Base-by-base conservation (phyloP, 2,329 filamentous ascomycete genomes). In the Colletotrichum echinochloae region DNA sequence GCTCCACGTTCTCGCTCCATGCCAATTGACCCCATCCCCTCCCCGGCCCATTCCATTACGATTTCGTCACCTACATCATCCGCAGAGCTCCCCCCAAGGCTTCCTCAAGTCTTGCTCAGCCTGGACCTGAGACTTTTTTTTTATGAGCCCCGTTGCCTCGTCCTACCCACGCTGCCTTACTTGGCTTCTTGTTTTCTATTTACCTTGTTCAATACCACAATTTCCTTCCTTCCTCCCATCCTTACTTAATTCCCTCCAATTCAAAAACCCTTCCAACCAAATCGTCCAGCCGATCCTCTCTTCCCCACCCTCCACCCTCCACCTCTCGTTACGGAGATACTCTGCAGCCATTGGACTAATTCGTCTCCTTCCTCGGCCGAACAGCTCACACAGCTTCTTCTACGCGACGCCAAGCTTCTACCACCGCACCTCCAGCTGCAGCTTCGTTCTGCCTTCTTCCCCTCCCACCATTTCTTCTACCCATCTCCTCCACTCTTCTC, bases 341-440 rank as follows among this genome's bases (percentile, higher is more conserved):
- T 44, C 48, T 67, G 73, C 61, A 73, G 72, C 71, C 74, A 52
- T 66, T 66, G 61, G 65, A 72, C 73, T 75, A 71, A 57, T 60
- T 57, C 44, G 66, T 61, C 26, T 18, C 65, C 65, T 67, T 74
- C 62, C 72, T 73, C 69, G 62, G 66, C 49, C 72, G 65, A 70
- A 62, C 75, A 89, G 86, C 79, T 85, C 75, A 79, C 83, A 73
- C 88, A 88, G 78, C 83, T 88, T 75, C 80, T 87, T 70, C 83
- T 88, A 75, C 81, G 80, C 74, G 83, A 85, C 81, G 78, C 82
- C 78, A 85, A 84, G 80, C 79, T 85, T 74, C 46, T 59, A 18
- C 68, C 54, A 6, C 44, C 65, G 23, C 65, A 57, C 18, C 46
- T 63, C 26, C 64, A 67, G 49, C 64, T 70, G 59, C 81, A 82